Evolutionary conservation across 2,329 filamentous ascomycete species (phyloP).

Genomic region (Hirsutella minnesotensis): DNA sequence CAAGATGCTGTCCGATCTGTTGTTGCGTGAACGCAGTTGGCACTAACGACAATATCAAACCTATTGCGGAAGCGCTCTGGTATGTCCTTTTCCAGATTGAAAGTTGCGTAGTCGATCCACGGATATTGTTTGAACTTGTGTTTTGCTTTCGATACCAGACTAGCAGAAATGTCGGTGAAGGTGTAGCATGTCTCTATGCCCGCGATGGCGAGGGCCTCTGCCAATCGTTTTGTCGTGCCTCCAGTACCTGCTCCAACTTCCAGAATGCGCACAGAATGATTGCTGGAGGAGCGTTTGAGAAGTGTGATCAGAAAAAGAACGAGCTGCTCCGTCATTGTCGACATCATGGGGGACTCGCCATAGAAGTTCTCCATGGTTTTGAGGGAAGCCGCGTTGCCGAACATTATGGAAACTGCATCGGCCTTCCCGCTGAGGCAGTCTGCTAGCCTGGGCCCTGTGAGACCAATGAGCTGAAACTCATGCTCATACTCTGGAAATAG

Average conservation of each 20-base stretch:
- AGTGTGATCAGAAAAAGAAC: background rate
- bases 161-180: conserved; percentile 28
- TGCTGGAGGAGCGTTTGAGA: background rate
- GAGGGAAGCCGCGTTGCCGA: conserved; percentile 15
- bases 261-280: conserved; percentile 21
- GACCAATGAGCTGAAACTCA: background rate
- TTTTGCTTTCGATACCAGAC: conserved; percentile 16
- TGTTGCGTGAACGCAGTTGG: conserved; percentile 26
- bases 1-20: conserved; percentile 9
- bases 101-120: conserved; percentile 13
- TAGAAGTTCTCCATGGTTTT: conserved; percentile 24
- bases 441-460: conserved; percentile 19
- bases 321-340: conserved; percentile 7
- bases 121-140: conserved; percentile 10
- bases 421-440: conserved; percentile 22
- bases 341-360: conserved; percentile 14
- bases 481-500: background rate
- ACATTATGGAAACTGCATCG: conserved; percentile 26
- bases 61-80: conserved; percentile 4
- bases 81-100: conserved; percentile 18
- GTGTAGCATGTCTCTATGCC: conserved; percentile 17
- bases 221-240: conserved; percentile 23
- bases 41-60: conserved; percentile 20
- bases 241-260: conserved; percentile 32
- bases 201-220: conserved; percentile 11